Evolutionary conservation across 148 eudicot species (phyloP).

Genomic region (Pouteria glomerata): DNA sequence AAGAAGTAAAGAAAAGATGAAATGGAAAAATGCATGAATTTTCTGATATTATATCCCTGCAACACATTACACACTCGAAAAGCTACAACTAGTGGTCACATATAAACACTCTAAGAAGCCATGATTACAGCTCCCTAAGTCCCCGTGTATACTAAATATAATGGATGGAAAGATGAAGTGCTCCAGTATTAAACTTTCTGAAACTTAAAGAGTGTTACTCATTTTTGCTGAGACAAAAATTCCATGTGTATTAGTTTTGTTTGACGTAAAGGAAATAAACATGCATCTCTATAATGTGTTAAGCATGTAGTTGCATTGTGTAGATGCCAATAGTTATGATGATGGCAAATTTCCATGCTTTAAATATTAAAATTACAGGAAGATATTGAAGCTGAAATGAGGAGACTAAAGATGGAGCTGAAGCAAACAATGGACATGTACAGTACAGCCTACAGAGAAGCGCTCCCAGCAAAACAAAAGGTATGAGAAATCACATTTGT

Average conservation of each 20-base stretch:
- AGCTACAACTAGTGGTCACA: too few species aligned
- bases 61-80: too few species aligned
- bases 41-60: too few species aligned
- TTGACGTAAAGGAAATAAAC: background rate
- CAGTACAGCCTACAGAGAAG: constrained; percentile 76
- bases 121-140: too few species aligned
- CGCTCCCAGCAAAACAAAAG: constrained; percentile 69
- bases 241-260: background rate
- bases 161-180: too few species aligned
- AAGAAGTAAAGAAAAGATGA: too few species aligned
- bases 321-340: too few species aligned
- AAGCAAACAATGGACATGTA: constrained; percentile 85
- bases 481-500: constrained; percentile 19
- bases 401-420: constrained; percentile 57
- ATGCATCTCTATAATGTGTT: background rate
- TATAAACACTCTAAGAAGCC: too few species aligned
- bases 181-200: background rate
- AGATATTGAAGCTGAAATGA: constrained; percentile 80
- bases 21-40: too few species aligned
- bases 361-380: constrained; percentile 38
- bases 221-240: background rate
- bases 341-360: too few species aligned
- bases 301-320: too few species aligned
- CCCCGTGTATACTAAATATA: too few species aligned
- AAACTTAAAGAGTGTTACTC: background rate